Evolutionary conservation across 208 protist species (phyloP).

Genomic region (Leishmania mexicana): DNA sequence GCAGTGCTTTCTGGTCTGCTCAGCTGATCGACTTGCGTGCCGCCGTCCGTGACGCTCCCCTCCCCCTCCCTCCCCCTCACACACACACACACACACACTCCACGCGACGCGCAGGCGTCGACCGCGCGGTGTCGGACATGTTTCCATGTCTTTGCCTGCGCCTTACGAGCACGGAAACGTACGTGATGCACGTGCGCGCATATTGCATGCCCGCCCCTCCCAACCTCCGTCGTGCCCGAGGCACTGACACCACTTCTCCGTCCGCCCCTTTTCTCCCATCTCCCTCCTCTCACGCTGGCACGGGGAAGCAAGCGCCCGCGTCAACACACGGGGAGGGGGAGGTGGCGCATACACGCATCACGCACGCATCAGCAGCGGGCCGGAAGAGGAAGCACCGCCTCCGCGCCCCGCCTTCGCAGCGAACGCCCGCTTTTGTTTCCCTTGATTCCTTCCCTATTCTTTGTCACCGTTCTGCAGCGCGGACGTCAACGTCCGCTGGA

Average conservation of each 20-base stretch:
- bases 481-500: too few species aligned
- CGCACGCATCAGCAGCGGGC: not conserved
- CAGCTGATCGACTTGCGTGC: not conserved
- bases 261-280: not conserved
- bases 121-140: not conserved
- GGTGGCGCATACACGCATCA: not conserved
- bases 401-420: not conserved
- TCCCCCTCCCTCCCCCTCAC: not conserved
- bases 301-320: not conserved
- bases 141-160: not conserved
- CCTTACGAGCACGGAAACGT: not conserved
- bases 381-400: not conserved
- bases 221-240: not conserved
- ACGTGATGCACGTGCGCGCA: not conserved
- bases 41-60: not conserved
- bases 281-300: not conserved
- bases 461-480: not conserved
- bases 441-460: not conserved
- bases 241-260: not conserved
- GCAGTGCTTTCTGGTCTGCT: constrained; percentile 18
- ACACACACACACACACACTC: not conserved
- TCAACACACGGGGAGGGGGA: not conserved
- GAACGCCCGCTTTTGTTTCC: not conserved
- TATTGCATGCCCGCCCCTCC: not conserved
- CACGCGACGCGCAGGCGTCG: not conserved